Conservation (phyloP, 1,139 yeast species). For the Sugiyamaella neomexicana region DNA sequence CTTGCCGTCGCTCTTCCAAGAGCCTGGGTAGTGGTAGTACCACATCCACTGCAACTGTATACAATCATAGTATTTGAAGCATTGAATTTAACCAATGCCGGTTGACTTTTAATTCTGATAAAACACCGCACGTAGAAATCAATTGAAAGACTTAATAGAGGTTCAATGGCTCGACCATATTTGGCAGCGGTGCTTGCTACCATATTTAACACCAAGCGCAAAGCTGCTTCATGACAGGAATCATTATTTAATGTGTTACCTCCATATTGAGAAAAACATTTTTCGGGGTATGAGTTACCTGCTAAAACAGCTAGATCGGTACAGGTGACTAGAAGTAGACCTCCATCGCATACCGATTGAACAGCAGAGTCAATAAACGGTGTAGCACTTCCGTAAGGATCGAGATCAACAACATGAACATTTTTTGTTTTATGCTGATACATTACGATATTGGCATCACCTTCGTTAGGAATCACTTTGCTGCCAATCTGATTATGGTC, state of each 20-base stretch:
- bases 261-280: constrained; percentile 94
- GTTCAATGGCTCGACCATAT: constrained; percentile 84
- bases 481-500: constrained; percentile 59
- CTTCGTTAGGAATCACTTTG: constrained; percentile 64
- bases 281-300: constrained; percentile 94
- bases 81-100: constrained; percentile 73
- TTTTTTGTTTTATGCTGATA: constrained; percentile 48
- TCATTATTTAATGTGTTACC: constrained; percentile 81
- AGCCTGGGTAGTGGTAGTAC: constrained; percentile 66
- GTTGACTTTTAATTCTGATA: constrained; percentile 72
- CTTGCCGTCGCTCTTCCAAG: constrained; percentile 59
- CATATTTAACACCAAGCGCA: constrained; percentile 75
- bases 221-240: constrained; percentile 89
- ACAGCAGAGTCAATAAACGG: constrained; percentile 92
- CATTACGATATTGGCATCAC: constrained; percentile 89
- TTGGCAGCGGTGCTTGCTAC: constrained; percentile 84
- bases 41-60: constrained; percentile 88
- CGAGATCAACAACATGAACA: constrained; percentile 80
- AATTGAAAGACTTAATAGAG: constrained; percentile 77
- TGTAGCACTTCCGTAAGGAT: constrained; percentile 96
- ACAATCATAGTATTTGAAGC: constrained; percentile 69
- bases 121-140: constrained; percentile 91
- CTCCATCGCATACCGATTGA: constrained; percentile 77
- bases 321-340: constrained; percentile 84
- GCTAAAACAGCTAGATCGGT: constrained; percentile 96